Evolutionary conservation across 371 early-diverging fungal genomes (phyloP).

Genomic region (Syncephalastrum monosporum): DNA sequence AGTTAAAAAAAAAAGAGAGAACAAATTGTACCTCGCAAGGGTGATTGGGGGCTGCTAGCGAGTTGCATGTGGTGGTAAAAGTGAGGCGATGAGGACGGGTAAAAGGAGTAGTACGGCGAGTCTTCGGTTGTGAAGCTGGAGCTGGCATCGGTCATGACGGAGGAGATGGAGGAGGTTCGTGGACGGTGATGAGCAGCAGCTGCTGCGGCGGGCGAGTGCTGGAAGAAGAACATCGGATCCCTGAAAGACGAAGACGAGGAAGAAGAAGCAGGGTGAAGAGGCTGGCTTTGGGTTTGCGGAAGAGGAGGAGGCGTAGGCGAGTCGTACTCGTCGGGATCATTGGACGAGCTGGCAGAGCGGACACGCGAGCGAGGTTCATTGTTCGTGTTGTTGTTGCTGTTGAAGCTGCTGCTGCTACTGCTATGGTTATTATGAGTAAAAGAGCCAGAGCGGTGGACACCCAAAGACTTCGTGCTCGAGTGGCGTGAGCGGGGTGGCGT

Average conservation of each 20-base stretch:
- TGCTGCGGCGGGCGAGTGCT: neutral
- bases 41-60: constrained; percentile 8
- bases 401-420: too few species aligned
- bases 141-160: constrained; percentile 7
- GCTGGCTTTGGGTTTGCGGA: neutral
- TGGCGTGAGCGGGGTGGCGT: constrained; percentile 2
- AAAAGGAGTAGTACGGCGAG: constrained; percentile 3
- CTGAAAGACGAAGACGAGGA: too few species aligned
- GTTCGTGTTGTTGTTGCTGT: too few species aligned
- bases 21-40: neutral
- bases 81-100: constrained; percentile 4
- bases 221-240: neutral
- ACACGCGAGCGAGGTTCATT: too few species aligned
- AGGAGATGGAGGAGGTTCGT: constrained; percentile 8
- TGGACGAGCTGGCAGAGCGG: neutral
- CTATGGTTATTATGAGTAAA: too few species aligned
- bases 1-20: neutral
- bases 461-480: neutral
- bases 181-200: neutral
- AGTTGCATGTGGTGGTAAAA: constrained; percentile 10
- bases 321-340: constrained; percentile 2
- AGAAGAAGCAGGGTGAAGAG: too few species aligned
- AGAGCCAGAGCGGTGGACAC: too few species aligned
- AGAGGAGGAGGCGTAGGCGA: neutral
- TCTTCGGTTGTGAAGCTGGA: too few species aligned